These are phyloP conservation scores for Xylaria telfairii DNA, from an alignment of 495 filamentous ascomycete species.

Conservation along the genomic window DNA sequence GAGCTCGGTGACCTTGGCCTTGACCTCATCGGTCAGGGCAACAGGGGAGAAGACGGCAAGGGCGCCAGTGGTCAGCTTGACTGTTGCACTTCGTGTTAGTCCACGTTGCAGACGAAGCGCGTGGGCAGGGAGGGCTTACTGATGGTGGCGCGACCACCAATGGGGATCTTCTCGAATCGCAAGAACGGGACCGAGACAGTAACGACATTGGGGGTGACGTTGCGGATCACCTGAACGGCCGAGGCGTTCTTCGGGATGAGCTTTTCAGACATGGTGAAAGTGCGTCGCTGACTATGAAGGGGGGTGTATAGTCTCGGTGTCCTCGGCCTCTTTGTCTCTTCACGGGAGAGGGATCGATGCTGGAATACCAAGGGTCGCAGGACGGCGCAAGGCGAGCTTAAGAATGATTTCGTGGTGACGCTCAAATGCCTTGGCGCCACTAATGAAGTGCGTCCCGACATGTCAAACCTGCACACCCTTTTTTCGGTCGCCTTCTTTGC, in stretches of 20 bases:
- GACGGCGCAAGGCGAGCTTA: slow-evolving; percentile 23
- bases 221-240: slow-evolving; percentile 85
- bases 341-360: slow-evolving; percentile 1
- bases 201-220: slow-evolving; percentile 77
- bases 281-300: slow-evolving; percentile 15
- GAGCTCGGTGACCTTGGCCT: slow-evolving; percentile 66
- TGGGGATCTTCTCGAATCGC: slow-evolving; percentile 77
- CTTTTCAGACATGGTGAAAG: slow-evolving; percentile 49
- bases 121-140: slow-evolving; percentile 56
- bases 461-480: not conserved
- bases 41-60: slow-evolving; percentile 94
- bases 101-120: not conserved
- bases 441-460: slow-evolving; percentile 10
- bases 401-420: slow-evolving; percentile 5
- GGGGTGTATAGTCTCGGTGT: not conserved
- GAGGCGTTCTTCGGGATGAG: slow-evolving; percentile 66
- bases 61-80: slow-evolving; percentile 74
- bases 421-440: slow-evolving; percentile 20
- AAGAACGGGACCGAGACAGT: slow-evolving; percentile 86
- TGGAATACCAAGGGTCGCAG: not conserved
- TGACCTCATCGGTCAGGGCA: slow-evolving; percentile 78
- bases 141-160: slow-evolving; percentile 87
- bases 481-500: not conserved
- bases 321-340: not conserved
- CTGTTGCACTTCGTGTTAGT: slow-evolving; percentile 47